These are phyloP conservation scores for Ustilago trichophora DNA, from an alignment of 1,284 basidiomycete genomes.

Conservation along the genomic window DNA sequence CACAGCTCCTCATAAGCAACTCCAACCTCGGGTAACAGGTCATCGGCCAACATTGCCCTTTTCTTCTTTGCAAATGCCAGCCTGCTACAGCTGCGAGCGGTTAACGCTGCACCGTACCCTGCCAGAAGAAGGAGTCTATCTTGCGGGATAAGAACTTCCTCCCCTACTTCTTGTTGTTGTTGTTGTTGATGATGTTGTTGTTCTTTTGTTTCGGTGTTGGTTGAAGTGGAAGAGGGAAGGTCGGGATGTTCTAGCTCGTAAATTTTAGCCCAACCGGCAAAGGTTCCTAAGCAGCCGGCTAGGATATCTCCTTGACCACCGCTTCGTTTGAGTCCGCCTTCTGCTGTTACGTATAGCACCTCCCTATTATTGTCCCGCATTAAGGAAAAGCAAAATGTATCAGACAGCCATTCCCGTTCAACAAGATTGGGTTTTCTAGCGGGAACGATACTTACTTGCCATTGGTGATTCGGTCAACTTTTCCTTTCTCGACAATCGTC, in stretches of 20 bases:
- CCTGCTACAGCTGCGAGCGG: conserved; percentile 83
- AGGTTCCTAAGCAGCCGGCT: conserved; percentile 83
- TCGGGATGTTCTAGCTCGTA: conserved; percentile 71
- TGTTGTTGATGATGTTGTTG: too few relatives aligned
- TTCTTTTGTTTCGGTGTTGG: conserved; percentile 51
- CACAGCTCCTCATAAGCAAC: conserved; percentile 62
- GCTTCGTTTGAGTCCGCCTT: conserved; percentile 88
- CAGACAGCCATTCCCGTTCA: too few relatives aligned
- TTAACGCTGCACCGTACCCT: conserved; percentile 84
- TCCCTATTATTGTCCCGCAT: too few relatives aligned
- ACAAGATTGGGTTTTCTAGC: too few relatives aligned
- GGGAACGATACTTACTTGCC: too few relatives aligned
- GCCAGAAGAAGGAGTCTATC: conserved; percentile 79
- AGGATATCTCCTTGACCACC: conserved; percentile 96
- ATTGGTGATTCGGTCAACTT: conserved; percentile 63
- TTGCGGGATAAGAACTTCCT: conserved; percentile 63
- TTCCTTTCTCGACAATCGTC: conserved; percentile 90
- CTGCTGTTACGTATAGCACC: conserved; percentile 74
- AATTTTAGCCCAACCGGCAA: conserved; percentile 92
- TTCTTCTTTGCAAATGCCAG: conserved; percentile 79
- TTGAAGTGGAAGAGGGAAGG: not conserved
- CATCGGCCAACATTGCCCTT: conserved; percentile 85
- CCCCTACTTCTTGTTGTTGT: too few relatives aligned
- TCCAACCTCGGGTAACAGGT: conserved; percentile 72
- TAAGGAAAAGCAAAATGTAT: too few relatives aligned